A percentile compares a stretch with the other conserved stretches of the same genome.
Evolutionary conservation across 495 filamentous ascomycete species (phyloP).

Genomic region (Aspergillus affinis): DNA sequence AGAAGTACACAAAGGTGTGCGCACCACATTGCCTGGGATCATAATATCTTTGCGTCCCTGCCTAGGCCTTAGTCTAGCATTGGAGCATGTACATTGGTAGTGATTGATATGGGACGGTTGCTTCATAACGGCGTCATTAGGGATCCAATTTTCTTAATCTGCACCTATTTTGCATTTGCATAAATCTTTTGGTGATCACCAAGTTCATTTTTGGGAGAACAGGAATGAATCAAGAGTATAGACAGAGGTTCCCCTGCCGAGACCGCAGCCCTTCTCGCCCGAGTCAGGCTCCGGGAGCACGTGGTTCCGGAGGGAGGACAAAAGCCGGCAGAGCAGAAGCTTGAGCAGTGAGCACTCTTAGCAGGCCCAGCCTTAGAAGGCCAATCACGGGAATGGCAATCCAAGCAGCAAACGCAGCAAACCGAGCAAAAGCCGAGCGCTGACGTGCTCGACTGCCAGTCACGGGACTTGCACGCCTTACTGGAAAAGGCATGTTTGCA

Average conservation of each 20-base stretch:
- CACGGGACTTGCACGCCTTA: conserved; percentile 37
- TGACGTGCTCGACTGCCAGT: conserved; percentile 38
- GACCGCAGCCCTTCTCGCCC: background rate
- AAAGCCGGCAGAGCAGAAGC: too few relatives aligned
- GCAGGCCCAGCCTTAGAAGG: too few relatives aligned
- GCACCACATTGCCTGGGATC: background rate
- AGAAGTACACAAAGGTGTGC: background rate
- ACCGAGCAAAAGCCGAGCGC: conserved; percentile 9
- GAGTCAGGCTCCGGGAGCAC: background rate
- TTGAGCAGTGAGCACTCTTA: too few relatives aligned
- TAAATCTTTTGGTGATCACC: background rate
- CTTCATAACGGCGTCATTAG: background rate
- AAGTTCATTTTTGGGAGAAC: too few relatives aligned
- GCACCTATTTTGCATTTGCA: background rate
- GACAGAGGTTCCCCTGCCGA: conserved; percentile 1
- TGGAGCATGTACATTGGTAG: background rate
- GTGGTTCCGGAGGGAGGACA: too few relatives aligned
- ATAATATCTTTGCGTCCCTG: background rate
- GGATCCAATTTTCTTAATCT: background rate
- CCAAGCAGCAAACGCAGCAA: background rate
- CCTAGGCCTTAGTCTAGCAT: background rate
- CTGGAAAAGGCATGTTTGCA: conserved; percentile 39
- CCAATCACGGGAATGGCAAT: background rate
- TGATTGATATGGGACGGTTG: background rate
- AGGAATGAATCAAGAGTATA: too few relatives aligned